A percentile compares a stretch with the other conserved stretches of the same genome.
phyloP scores from a whole-genome alignment of 73 alveolate genomes.

The Paramecium octaurelia region DNA sequence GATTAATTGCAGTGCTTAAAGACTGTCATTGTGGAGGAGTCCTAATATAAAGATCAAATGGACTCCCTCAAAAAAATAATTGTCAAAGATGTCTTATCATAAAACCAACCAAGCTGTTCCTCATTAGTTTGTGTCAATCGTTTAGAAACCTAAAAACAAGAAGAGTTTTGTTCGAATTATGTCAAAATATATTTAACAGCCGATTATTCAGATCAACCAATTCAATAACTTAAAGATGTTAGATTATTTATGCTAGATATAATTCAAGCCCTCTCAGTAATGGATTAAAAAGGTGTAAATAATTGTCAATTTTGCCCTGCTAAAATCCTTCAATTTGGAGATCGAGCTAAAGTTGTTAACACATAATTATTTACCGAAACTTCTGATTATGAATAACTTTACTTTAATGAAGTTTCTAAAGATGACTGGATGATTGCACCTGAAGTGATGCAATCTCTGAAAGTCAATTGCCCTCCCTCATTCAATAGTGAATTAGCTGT shows the following conservation, averaged over 20 bases:
- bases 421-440: conserved; percentile 50
- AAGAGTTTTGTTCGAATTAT: not conserved
- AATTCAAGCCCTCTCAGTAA: not conserved
- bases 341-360: not conserved
- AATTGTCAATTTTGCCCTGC: not conserved
- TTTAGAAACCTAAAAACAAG: not conserved
- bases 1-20: not conserved
- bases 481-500: conserved; percentile 14
- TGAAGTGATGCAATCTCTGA: conserved; percentile 1
- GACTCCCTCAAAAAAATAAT: not conserved
- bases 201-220: conserved; percentile 4
- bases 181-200: not conserved
- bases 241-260: not conserved
- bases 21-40: not conserved
- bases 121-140: not conserved
- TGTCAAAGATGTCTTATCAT: not conserved
- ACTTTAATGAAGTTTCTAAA: not conserved
- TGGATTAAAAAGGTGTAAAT: not conserved
- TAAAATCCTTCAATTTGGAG: conserved; percentile 16
- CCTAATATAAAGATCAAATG: not conserved
- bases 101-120: not conserved
- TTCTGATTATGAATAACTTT: conserved; percentile 9
- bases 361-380: not conserved
- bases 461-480: not conserved
- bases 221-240: not conserved